Conservation (phyloP, 192 early-diverging fungal species). For the Entrophospora sp. region DNA sequence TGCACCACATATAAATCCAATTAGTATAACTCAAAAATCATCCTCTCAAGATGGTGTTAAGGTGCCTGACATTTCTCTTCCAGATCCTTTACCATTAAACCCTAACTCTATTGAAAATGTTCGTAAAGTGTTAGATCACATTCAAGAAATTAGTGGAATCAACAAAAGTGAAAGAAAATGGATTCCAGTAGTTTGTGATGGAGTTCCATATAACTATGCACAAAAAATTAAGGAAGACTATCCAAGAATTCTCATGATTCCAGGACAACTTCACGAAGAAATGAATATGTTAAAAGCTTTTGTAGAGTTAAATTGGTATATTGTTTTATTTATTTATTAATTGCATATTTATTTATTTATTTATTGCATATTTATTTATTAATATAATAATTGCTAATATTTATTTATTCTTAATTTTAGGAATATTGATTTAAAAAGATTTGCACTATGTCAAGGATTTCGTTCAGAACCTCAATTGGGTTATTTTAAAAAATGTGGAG, state of each 20-base stretch:
- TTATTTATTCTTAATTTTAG: too few species aligned
- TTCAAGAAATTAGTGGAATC: neutral
- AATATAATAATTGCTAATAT: too few species aligned
- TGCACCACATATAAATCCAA: neutral
- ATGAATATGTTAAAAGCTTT: conserved; percentile 2
- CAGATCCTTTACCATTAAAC: neutral
- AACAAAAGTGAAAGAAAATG: neutral
- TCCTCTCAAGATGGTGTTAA: neutral
- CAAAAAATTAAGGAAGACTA: neutral
- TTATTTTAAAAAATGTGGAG: neutral
- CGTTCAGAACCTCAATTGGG: neutral
- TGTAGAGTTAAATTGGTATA: neutral
- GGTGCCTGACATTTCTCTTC: neutral
- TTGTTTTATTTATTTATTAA: neutral
- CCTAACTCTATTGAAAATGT: neutral
- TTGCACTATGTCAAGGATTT: neutral
- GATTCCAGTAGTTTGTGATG: neutral
- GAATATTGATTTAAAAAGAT: neutral
- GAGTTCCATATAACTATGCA: neutral
- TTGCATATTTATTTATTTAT: neutral
- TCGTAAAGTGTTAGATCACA: neutral
- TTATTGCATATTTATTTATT: neutral
- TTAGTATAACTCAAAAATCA: conserved; percentile 3
- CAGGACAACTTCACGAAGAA: neutral
- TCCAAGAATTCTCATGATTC: neutral